Evolutionary conservation across 1,284 basidiomycete species (phyloP).

Genomic region (Cryptococcus sp.): DNA sequence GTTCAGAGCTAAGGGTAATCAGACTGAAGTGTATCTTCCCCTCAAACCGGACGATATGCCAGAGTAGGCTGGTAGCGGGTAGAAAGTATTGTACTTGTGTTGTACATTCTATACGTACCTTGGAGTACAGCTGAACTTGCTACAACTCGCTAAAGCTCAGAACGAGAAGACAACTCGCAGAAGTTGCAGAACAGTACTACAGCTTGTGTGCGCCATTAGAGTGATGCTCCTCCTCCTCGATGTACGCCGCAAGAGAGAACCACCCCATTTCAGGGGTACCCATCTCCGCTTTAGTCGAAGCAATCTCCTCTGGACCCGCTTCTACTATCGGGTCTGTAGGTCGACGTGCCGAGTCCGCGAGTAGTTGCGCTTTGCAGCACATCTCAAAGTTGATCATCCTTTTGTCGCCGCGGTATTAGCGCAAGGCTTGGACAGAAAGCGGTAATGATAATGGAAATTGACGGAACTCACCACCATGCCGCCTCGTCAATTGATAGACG

Average conservation of each 20-base stretch:
- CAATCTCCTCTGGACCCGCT: constrained; percentile 38
- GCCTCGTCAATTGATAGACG: constrained; percentile 45
- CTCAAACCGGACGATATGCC: constrained; percentile 19
- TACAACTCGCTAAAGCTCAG: too few relatives aligned
- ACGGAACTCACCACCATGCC: constrained; percentile 44
- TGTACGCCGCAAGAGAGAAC: constrained; percentile 41
- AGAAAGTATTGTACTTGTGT: too few relatives aligned
- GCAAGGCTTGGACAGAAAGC: neutral
- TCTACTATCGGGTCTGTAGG: constrained; percentile 27
- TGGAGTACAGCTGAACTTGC: too few relatives aligned
- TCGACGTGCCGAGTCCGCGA: constrained; percentile 39
- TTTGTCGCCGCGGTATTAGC: neutral
- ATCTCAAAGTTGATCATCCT: constrained; percentile 48
- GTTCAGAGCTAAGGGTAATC: constrained; percentile 17
- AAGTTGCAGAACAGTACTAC: too few relatives aligned
- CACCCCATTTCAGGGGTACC: constrained; percentile 47
- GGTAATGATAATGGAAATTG: neutral
- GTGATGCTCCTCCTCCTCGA: constrained; percentile 44
- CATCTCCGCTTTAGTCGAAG: constrained; percentile 41
- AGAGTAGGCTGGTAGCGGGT: constrained; percentile 1
- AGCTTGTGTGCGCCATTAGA: constrained; percentile 39
- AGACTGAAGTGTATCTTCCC: constrained; percentile 18
- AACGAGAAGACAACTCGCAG: too few relatives aligned
- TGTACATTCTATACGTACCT: too few relatives aligned
- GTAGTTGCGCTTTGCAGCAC: constrained; percentile 45